Percentiles rank a stretch among this genome's conserved stretches.
Conservation (phyloP, 2,329 filamentous ascomycete species). For the Fusarium mangiferae region DNA sequence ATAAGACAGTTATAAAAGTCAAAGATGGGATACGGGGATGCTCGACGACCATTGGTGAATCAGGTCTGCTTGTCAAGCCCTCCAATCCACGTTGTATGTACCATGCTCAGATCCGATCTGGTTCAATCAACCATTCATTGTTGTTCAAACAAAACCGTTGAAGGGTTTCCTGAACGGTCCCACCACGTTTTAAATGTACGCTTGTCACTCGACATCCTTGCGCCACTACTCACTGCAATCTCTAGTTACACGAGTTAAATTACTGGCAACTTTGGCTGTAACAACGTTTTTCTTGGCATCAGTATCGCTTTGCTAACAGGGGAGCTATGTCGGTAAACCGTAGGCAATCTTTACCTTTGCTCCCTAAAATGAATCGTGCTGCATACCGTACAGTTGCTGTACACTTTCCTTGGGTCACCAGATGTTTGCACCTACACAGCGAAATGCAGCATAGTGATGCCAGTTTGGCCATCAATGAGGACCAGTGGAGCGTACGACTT, state of each 20-base stretch:
- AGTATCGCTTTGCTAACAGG: neutral
- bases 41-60: conserved; percentile 5
- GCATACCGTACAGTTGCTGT: neutral
- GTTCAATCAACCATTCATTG: conserved; percentile 17
- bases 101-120: conserved; percentile 1
- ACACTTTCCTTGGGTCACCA: neutral
- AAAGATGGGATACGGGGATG: neutral
- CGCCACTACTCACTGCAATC: conserved; percentile 24
- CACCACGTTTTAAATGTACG: conserved; percentile 30
- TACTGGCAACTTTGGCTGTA: conserved; percentile 8
- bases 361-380: neutral
- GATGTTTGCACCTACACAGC: conserved; percentile 4
- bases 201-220: conserved; percentile 25
- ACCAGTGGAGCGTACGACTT: neutral
- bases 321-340: neutral
- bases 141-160: conserved; percentile 27
- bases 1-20: neutral
- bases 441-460: neutral
- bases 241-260: conserved; percentile 22
- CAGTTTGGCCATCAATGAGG: neutral
- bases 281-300: conserved; percentile 18
- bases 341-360: neutral
- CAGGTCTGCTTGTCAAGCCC: conserved; percentile 2
- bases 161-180: conserved; percentile 24
- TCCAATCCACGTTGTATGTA: neutral